Evolutionary conservation across 2,329 filamentous ascomycete species (phyloP).

Genomic region (Xylaria sp.): DNA sequence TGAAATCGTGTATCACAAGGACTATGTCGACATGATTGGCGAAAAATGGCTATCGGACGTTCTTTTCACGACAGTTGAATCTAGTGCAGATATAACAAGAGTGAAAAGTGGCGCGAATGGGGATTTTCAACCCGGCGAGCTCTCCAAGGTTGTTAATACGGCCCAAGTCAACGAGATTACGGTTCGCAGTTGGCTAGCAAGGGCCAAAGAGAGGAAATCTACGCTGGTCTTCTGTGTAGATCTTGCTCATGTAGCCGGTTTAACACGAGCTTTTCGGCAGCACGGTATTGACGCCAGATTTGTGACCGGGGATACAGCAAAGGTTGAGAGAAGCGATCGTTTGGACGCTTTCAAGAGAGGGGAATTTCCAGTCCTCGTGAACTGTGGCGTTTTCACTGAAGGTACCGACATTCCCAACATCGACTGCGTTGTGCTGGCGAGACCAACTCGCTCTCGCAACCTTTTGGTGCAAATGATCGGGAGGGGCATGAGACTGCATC

Average conservation of each 20-base stretch:
- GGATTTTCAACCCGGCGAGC: slow-evolving; percentile 81
- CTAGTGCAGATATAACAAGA: slow-evolving; percentile 79
- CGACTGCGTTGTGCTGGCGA: slow-evolving; percentile 87
- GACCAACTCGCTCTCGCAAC: slow-evolving; percentile 92
- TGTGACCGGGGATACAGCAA: slow-evolving; percentile 84
- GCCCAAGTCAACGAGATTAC: slow-evolving; percentile 82
- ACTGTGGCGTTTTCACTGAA: slow-evolving; percentile 96
- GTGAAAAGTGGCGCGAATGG: slow-evolving; percentile 73
- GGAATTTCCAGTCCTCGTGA: slow-evolving; percentile 87
- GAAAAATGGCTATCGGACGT: slow-evolving; percentile 93
- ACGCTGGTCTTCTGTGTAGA: slow-evolving; percentile 97
- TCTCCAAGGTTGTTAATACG: slow-evolving; percentile 87
- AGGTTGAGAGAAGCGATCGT: slow-evolving; percentile 72
- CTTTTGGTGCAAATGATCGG: slow-evolving; percentile 98
- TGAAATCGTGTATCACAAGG: slow-evolving; percentile 94
- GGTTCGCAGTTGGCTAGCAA: slow-evolving; percentile 85
- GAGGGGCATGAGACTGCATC: slow-evolving; percentile 84
- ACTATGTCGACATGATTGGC: slow-evolving; percentile 71
- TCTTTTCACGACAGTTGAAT: slow-evolving; percentile 92
- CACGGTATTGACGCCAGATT: slow-evolving; percentile 84
- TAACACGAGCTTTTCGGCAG: slow-evolving; percentile 80
- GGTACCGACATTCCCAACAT: slow-evolving; percentile 98
- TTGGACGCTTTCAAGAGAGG: slow-evolving; percentile 80
- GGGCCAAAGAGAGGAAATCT: slow-evolving; percentile 77
- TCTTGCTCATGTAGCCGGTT: slow-evolving; percentile 77